Percentiles rank a stretch among this genome's conserved stretches.
Evolutionary conservation across 2,329 filamentous ascomycete genomes (phyloP).

Genomic region (Biscogniauxia mediterranea): DNA sequence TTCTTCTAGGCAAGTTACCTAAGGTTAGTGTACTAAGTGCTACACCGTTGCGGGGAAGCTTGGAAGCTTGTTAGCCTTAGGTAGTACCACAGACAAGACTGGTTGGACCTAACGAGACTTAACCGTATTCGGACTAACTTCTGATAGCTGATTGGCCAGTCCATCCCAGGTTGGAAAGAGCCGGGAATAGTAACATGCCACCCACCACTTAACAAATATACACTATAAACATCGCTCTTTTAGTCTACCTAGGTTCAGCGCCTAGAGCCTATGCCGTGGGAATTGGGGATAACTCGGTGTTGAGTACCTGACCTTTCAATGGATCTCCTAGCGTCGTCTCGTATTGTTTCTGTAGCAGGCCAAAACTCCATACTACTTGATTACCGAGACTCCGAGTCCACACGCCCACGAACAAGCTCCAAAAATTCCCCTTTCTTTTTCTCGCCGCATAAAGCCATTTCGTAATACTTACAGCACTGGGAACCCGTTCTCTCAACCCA

Average conservation of each 20-base stretch:
- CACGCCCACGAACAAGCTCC: too few relatives aligned
- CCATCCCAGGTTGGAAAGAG: conserved; percentile 12
- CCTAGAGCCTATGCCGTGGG: background rate
- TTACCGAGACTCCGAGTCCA: conserved; percentile 16
- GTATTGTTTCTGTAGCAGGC: background rate
- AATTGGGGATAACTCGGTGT: conserved; percentile 6
- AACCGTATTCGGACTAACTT: background rate
- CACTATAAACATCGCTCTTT: too few relatives aligned
- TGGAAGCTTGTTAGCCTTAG: conserved; percentile 19
- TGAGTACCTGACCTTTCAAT: background rate
- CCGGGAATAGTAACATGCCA: background rate
- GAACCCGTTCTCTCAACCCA: background rate
- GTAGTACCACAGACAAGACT: too few relatives aligned
- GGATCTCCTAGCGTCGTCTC: background rate
- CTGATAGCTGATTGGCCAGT: conserved; percentile 12
- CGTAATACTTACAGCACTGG: background rate
- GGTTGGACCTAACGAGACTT: background rate
- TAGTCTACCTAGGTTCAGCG: background rate
- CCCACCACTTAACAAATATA: background rate
- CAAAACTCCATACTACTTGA: background rate
- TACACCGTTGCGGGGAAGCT: conserved; percentile 20
- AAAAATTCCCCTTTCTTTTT: background rate
- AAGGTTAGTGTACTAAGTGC: too few relatives aligned
- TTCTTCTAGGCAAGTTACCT: too few relatives aligned
- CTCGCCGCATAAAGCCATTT: background rate